These are phyloP conservation scores for Vigna reflexopilosa DNA, from an alignment of 306 rosid species.

Conservation along the genomic window DNA sequence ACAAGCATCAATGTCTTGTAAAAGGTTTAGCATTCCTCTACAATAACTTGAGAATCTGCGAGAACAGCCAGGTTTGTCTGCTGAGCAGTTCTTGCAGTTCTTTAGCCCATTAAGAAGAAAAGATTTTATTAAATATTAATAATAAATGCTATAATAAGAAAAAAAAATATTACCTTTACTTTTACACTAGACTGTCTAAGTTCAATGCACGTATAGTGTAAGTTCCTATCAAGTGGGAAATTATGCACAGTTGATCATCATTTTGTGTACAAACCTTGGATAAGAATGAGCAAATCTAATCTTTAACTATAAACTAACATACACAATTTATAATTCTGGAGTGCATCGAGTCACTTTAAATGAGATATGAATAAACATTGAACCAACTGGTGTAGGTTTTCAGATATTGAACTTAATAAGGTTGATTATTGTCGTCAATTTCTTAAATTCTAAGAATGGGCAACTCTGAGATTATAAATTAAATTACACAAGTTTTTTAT, in stretches of 20 bases:
- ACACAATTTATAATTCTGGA: background rate
- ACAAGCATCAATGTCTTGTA: constrained; percentile 82
- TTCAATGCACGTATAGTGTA: no score
- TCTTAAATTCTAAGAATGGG: no score
- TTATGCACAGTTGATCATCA: background rate
- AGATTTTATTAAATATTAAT: constrained; percentile 1
- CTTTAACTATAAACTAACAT: no score
- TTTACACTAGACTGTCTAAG: no score
- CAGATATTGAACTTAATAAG: background rate
- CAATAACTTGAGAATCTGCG: constrained; percentile 70
- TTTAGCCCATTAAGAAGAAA: constrained; percentile 23
- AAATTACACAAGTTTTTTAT: no score
- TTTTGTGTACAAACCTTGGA: background rate
- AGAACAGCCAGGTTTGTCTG: constrained; percentile 77
- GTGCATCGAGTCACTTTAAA: constrained; percentile 6
- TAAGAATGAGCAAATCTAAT: no score
- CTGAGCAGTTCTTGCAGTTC: background rate
- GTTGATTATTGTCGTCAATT: background rate
- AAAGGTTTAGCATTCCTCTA: constrained; percentile 92
- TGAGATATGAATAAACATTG: constrained; percentile 4
- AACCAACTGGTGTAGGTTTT: background rate
- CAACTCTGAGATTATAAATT: no score
- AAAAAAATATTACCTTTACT: background rate
- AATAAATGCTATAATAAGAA: constrained; percentile 22
- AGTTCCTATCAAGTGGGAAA: background rate